These are phyloP conservation scores for Tuber microsphaerosporum DNA, from an alignment of 495 filamentous ascomycete genomes.

Conservation along the genomic window DNA sequence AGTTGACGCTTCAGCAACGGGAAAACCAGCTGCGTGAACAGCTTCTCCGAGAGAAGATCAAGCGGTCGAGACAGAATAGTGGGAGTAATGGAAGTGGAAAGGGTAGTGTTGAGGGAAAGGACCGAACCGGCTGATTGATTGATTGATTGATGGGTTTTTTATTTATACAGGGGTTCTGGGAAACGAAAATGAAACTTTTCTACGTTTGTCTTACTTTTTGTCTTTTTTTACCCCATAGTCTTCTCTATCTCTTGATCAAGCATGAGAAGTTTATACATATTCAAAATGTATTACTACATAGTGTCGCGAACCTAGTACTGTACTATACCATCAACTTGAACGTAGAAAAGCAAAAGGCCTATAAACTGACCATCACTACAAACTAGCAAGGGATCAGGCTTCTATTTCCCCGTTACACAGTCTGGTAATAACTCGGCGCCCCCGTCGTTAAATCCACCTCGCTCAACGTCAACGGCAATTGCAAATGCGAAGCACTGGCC, in stretches of 20 bases:
- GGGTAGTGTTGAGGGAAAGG: not conserved
- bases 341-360: not conserved
- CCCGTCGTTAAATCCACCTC: slow-evolving; percentile 32
- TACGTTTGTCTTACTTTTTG: not conserved
- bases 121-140: slow-evolving; percentile 22
- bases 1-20: slow-evolving; percentile 44
- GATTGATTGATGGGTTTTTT: not conserved
- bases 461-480: slow-evolving; percentile 21
- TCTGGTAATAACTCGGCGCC: slow-evolving; percentile 31
- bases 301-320: not conserved
- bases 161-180: slow-evolving; percentile 6
- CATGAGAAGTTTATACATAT: not conserved
- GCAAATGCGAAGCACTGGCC: not conserved
- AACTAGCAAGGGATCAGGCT: not conserved
- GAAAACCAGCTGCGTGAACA: slow-evolving; percentile 58
- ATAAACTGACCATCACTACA: not conserved
- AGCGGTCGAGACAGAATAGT: slow-evolving; percentile 41
- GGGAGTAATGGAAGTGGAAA: slow-evolving; percentile 27
- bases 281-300: not conserved
- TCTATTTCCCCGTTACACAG: slow-evolving; percentile 10
- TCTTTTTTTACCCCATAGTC: not conserved
- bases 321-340: slow-evolving; percentile 3
- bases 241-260: not conserved
- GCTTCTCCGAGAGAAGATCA: slow-evolving; percentile 61
- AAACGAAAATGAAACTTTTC: not conserved